phyloP scores from a whole-genome alignment of 148 eudicot species.

The Chenopodium formosanum region DNA sequence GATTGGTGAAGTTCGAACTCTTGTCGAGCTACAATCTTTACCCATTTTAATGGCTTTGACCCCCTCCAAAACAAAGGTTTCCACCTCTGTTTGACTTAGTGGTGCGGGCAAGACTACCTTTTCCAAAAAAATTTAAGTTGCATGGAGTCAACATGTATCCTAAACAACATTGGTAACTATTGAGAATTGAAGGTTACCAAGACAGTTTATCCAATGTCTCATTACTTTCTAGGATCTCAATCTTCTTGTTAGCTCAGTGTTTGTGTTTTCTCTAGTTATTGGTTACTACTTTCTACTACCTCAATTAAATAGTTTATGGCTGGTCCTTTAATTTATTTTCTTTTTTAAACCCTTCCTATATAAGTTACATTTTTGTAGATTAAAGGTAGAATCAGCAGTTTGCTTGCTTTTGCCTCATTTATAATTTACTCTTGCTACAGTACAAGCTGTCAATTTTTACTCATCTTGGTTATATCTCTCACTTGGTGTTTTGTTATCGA shows the following conservation, averaged over 20 bases:
- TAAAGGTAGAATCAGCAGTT: neutral
- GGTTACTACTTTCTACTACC: too few relatives aligned
- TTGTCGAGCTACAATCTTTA: neutral
- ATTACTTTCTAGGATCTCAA: neutral
- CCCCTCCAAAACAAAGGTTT: neutral
- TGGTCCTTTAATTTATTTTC: neutral
- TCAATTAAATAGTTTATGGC: too few relatives aligned
- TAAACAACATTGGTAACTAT: neutral
- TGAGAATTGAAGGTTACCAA: neutral
- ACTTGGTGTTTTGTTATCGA: too few relatives aligned
- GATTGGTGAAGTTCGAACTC: neutral
- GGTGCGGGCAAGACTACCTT: neutral
- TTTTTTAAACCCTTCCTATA: neutral
- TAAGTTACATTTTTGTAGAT: neutral
- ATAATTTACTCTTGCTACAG: neutral
- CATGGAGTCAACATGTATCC: neutral
- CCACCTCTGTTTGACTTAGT: neutral
- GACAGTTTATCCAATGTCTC: neutral
- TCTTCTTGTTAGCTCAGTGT: neutral
- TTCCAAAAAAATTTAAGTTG: neutral
- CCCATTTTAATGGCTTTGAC: neutral
- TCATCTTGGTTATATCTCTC: neutral
- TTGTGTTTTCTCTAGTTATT: neutral
- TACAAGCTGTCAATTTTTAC: neutral
- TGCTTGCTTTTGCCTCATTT: neutral